Evolutionary conservation across 495 filamentous ascomycete genomes (phyloP).

Genomic region (Lasiosphaeria miniovina): DNA sequence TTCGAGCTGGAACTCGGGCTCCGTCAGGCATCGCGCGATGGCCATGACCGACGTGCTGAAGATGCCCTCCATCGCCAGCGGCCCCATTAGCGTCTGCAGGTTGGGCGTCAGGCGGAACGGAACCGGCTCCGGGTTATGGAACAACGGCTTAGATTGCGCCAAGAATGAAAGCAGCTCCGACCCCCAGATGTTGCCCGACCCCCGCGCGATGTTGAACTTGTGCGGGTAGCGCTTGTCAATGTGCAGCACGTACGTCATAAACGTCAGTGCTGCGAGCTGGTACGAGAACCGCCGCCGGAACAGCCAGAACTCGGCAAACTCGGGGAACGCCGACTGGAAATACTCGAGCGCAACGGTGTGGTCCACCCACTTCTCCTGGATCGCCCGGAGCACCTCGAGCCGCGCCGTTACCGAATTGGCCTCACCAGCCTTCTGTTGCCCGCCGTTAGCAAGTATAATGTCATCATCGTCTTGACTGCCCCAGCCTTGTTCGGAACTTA

Average conservation of each 20-base stretch:
- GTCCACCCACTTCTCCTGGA: conserved; percentile 88
- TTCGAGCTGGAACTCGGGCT: conserved; percentile 85
- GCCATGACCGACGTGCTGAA: conserved; percentile 91
- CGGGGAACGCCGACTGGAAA: conserved; percentile 85
- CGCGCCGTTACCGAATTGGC: conserved; percentile 60
- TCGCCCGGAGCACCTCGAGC: conserved; percentile 83
- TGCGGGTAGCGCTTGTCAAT: conserved; percentile 92
- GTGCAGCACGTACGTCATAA: conserved; percentile 98
- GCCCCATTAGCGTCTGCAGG: conserved; percentile 91
- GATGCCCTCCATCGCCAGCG: conserved; percentile 90
- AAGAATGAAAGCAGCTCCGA: conserved; percentile 86
- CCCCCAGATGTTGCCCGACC: conserved; percentile 91
- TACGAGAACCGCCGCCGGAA: conserved; percentile 96
- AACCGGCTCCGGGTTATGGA: conserved; percentile 91
- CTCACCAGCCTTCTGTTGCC: conserved; percentile 57
- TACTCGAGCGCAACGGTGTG: conserved; percentile 77
- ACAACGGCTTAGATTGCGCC: conserved; percentile 74
- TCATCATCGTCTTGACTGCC: too few species aligned
- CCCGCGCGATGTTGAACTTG: conserved; percentile 87
- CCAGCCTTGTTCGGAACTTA: conserved; percentile 35
- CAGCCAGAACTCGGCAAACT: conserved; percentile 92
- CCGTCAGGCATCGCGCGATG: conserved; percentile 91
- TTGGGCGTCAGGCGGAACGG: conserved; percentile 97
- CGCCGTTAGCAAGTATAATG: conserved; percentile 20
- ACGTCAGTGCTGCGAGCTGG: conserved; percentile 92